phyloP scores from a whole-genome alignment of 2,329 filamentous ascomycete genomes.

The Aspergillus latus region DNA sequence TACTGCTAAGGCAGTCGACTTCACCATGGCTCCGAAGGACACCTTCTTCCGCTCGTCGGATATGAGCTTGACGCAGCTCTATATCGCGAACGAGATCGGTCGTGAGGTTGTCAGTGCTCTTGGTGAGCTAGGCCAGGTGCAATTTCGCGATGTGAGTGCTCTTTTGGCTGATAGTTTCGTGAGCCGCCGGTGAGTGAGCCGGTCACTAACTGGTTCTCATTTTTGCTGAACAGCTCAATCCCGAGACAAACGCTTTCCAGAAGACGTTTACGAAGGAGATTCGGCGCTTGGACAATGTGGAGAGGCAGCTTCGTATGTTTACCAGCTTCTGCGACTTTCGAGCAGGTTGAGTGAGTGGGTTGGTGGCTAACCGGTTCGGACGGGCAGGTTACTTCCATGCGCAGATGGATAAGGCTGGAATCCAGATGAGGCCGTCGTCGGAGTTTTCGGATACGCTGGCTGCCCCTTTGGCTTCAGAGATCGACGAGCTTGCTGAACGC shows the following conservation, averaged over 20 bases:
- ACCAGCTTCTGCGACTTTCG: not conserved
- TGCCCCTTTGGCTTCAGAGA: constrained; percentile 87
- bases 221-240: constrained; percentile 68
- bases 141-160: constrained; percentile 86
- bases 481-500: constrained; percentile 91
- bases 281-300: constrained; percentile 93
- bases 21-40: constrained; percentile 68
- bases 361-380: constrained; percentile 6
- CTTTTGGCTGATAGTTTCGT: not conserved
- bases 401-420: constrained; percentile 92
- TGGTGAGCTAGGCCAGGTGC: constrained; percentile 92
- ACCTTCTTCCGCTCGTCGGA: constrained; percentile 99
- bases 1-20: constrained; percentile 25
- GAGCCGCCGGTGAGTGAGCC: not conserved
- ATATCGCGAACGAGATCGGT: constrained; percentile 98
- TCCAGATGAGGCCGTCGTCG: constrained; percentile 83
- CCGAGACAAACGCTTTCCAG: constrained; percentile 90
- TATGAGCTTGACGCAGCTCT: constrained; percentile 99
- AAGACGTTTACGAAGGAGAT: constrained; percentile 98
- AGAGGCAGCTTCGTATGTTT: constrained; percentile 86
- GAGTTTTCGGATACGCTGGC: constrained; percentile 86
- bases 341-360: not conserved
- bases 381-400: constrained; percentile 79
- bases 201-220: not conserved
- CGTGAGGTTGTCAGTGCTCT: constrained; percentile 95